These are phyloP conservation scores for Monosporozyma siamensis DNA, from an alignment of 805 yeast genomes.

Conservation along the genomic window DNA sequence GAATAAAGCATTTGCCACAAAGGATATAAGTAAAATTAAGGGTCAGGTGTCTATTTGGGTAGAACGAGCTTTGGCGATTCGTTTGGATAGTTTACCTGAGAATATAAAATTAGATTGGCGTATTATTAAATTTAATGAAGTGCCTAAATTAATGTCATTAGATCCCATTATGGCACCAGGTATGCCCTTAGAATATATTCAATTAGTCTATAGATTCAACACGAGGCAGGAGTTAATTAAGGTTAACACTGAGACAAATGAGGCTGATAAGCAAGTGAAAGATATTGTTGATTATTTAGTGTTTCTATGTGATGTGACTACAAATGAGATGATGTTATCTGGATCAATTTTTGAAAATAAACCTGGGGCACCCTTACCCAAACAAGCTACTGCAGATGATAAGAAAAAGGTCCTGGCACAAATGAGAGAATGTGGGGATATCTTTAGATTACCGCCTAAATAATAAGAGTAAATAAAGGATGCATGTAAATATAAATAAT, in stretches of 20 bases:
- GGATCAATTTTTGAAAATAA: constrained; percentile 59
- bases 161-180: constrained; percentile 57
- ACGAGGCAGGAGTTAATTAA: constrained; percentile 51
- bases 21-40: constrained; percentile 39
- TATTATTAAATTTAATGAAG: constrained; percentile 53
- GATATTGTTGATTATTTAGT: constrained; percentile 54
- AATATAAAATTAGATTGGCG: constrained; percentile 65
- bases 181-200: constrained; percentile 44
- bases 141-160: constrained; percentile 66
- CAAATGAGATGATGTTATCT: constrained; percentile 48
- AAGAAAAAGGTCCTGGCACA: constrained; percentile 21
- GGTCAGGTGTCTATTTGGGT: constrained; percentile 52
- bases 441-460: constrained; percentile 17
- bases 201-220: constrained; percentile 52
- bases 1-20: constrained; percentile 71
- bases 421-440: constrained; percentile 28
- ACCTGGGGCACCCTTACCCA: constrained; percentile 33
- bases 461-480: not conserved
- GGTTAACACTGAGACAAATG: constrained; percentile 36
- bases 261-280: constrained; percentile 40
- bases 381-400: constrained; percentile 16
- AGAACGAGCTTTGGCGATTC: constrained; percentile 43
- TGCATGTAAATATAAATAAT: no score
- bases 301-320: constrained; percentile 51
- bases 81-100: constrained; percentile 48